phyloP scores from a whole-genome alignment of 2,329 filamentous ascomycete genomes.

The Claviceps digitariae region DNA sequence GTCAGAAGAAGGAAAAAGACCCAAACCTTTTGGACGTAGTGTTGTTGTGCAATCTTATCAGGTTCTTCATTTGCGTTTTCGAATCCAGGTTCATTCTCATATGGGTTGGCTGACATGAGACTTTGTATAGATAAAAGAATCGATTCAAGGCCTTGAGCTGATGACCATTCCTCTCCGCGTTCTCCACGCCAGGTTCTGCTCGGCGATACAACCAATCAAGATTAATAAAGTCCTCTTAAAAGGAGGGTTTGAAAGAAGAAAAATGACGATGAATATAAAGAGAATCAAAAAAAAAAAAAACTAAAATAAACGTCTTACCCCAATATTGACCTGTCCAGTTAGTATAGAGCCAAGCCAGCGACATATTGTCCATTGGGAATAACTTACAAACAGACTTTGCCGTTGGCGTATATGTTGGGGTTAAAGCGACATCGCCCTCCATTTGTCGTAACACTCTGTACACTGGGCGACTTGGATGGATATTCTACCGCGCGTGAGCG shows the following conservation, averaged over 20 bases:
- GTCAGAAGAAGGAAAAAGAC: not conserved
- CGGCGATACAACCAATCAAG: constrained; percentile 3
- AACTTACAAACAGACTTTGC: constrained; percentile 82
- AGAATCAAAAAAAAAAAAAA: not conserved
- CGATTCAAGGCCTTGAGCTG: constrained; percentile 87
- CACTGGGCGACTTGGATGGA: constrained; percentile 50
- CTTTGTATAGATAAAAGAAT: constrained; percentile 93
- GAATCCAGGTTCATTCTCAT: constrained; percentile 91
- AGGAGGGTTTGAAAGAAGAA: not conserved
- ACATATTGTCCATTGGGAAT: not conserved
- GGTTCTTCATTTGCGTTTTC: constrained; percentile 55
- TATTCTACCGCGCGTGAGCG: constrained; percentile 49
- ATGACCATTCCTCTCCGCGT: constrained; percentile 87
- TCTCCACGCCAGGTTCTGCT: constrained; percentile 87
- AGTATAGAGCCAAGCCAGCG: not conserved
- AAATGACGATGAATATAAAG: not conserved
- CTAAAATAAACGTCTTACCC: constrained; percentile 40
- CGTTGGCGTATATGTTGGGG: constrained; percentile 85
- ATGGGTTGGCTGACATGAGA: constrained; percentile 84
- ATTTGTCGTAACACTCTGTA: constrained; percentile 72
- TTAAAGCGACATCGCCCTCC: constrained; percentile 83
- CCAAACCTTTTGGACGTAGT: constrained; percentile 65
- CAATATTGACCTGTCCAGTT: constrained; percentile 55
- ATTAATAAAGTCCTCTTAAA: not conserved
- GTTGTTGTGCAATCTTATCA: constrained; percentile 60